These are phyloP conservation scores for Sporothrix dimorphospora DNA, from an alignment of 2,329 filamentous ascomycete species.

Conservation along the genomic window DNA sequence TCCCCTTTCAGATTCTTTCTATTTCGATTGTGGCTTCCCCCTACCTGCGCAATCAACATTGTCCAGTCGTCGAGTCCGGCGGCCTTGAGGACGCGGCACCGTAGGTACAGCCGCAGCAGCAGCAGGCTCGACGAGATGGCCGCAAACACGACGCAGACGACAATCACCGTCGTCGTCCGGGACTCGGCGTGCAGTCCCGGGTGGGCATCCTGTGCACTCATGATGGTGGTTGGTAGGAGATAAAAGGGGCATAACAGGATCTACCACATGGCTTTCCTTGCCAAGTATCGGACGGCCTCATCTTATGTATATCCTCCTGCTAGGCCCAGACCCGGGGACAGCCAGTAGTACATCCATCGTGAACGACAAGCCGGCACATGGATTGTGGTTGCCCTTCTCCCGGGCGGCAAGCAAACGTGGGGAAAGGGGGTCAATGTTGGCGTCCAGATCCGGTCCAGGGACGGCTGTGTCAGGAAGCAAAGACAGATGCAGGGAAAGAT, in stretches of 20 bases:
- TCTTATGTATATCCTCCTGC: background rate
- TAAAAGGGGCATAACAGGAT: background rate
- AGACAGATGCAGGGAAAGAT: too few relatives aligned
- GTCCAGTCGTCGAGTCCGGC: background rate
- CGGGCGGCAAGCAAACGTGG: conserved; percentile 1
- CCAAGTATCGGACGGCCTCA: background rate
- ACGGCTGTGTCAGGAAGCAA: background rate
- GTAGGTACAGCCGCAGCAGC: background rate
- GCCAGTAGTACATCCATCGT: too few relatives aligned
- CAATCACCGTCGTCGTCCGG: background rate
- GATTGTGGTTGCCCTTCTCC: background rate
- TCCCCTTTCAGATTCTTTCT: too few relatives aligned
- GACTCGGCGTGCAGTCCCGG: background rate
- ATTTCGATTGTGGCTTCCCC: too few relatives aligned
- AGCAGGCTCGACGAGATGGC: background rate
- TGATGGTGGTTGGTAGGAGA: background rate
- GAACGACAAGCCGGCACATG: too few relatives aligned
- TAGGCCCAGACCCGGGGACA: background rate
- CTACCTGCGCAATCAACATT: background rate
- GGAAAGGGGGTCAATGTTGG: background rate
- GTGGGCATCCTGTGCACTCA: background rate
- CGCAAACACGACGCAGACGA: background rate
- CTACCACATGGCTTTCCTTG: background rate
- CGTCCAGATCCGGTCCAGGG: background rate
- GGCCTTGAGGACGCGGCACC: background rate